Evolutionary conservation across 1,284 basidiomycete species (phyloP).

Genomic region (Ustilago curta): DNA sequence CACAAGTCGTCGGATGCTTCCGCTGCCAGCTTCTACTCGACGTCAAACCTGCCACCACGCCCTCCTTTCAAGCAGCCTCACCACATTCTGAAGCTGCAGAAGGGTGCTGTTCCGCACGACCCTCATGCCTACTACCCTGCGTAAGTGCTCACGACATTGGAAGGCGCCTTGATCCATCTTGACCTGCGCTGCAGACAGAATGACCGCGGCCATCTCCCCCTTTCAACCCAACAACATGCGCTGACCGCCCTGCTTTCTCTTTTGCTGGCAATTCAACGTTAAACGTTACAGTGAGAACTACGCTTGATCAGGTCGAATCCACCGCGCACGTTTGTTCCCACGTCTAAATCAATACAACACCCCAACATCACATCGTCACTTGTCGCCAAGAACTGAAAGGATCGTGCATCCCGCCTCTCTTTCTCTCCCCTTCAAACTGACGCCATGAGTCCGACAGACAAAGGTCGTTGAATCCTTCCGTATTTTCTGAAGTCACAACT

Average conservation of each 20-base stretch:
- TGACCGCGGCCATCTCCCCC: not conserved
- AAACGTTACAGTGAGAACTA: conserved; percentile 62
- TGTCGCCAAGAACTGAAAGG: not conserved
- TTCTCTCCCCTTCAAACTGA: not conserved
- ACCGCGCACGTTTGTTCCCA: not conserved
- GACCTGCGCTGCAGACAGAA: not conserved
- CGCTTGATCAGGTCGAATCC: conserved; percentile 12
- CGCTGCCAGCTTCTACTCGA: conserved; percentile 54
- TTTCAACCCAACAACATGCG: no score
- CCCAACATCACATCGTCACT: not conserved
- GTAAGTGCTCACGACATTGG: conserved; percentile 26
- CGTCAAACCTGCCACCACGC: conserved; percentile 61
- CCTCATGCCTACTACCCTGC: conserved; percentile 65
- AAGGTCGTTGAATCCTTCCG: not conserved
- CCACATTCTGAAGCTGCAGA: conserved; percentile 65
- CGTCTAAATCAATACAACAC: conserved; percentile 1
- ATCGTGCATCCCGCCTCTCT: not conserved
- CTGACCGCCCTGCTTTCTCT: conserved; percentile 12
- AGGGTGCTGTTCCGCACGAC: conserved; percentile 66
- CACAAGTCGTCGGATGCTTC: conserved; percentile 51
- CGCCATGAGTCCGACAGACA: not conserved
- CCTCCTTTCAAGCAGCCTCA: conserved; percentile 66
- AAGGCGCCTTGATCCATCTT: not conserved
- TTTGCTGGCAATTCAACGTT: no score
- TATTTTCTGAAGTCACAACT: no score